Conservation (phyloP, 768 basidiomycete species). For the Amanita pallidorosea region DNA sequence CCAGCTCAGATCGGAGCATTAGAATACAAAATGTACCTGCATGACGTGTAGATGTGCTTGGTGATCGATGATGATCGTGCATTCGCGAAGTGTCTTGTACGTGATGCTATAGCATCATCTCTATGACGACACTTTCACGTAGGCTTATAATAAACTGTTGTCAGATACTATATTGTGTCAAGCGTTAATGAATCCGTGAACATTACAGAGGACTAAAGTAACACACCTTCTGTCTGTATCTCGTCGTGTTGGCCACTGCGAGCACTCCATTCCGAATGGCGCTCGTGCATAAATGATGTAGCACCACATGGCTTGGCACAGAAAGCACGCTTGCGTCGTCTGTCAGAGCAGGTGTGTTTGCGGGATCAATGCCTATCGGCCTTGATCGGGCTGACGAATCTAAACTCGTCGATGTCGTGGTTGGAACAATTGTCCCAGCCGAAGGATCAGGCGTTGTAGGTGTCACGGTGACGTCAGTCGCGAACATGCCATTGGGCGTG, state of each 20-base stretch:
- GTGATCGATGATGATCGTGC: background rate
- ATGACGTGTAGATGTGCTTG: background rate
- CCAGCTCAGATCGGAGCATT: background rate
- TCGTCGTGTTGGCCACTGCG: constrained; percentile 84
- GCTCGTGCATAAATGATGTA: constrained; percentile 92
- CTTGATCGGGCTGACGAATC: constrained; percentile 13
- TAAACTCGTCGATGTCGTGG: background rate
- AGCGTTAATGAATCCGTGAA: background rate
- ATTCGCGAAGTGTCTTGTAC: background rate
- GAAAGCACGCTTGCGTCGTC: constrained; percentile 90
- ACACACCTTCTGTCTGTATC: constrained; percentile 84
- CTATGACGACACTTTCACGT: constrained; percentile 4
- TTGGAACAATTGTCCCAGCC: background rate
- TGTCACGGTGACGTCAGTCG: constrained; percentile 4
- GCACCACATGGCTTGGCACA: constrained; percentile 86
- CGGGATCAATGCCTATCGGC: constrained; percentile 23
- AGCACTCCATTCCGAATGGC: constrained; percentile 91
- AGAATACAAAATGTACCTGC: background rate
- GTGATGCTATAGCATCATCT: constrained; percentile 3
- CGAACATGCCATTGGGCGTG: constrained; percentile 1
- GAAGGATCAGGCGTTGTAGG: constrained; percentile 1
- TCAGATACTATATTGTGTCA: constrained; percentile 1
- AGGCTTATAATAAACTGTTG: constrained; percentile 7
- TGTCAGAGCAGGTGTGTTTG: constrained; percentile 36
- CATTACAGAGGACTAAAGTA: background rate